Percentiles rank a stretch among this genome's conserved stretches.
phyloP scores from a whole-genome alignment of 1,139 yeast species.

The Hemisphaericaspora subhashii region DNA sequence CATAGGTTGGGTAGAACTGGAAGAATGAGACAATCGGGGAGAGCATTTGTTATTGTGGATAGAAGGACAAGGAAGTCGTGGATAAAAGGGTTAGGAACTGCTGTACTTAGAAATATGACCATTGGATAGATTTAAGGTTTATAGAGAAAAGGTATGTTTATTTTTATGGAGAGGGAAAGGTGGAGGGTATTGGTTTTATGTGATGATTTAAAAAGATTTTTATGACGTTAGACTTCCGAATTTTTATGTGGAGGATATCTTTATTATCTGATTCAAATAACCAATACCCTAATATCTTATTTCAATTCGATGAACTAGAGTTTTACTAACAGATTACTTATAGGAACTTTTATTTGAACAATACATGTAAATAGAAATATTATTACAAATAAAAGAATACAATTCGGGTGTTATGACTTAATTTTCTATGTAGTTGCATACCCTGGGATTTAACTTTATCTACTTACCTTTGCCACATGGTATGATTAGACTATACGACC shows the following conservation, averaged over 20 bases:
- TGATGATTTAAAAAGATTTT: conserved; percentile 32
- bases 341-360: too few relatives aligned
- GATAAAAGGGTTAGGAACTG: conserved; percentile 81
- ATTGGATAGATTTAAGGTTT: conserved; percentile 27
- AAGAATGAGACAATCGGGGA: conserved; percentile 83
- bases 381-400: neutral
- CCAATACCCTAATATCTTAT: neutral
- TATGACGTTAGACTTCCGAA: conserved; percentile 34
- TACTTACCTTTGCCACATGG: conserved; percentile 14
- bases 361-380: conserved; percentile 4
- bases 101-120: conserved; percentile 54
- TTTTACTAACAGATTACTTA: neutral
- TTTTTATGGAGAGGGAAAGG: neutral
- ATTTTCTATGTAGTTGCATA: neutral
- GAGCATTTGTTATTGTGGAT: conserved; percentile 75
- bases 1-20: conserved; percentile 96
- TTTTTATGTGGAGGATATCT: conserved; percentile 24
- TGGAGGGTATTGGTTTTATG: conserved; percentile 4
- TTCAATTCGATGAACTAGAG: too few relatives aligned
- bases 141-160: conserved; percentile 8
- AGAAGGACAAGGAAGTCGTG: conserved; percentile 69
- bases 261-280: conserved; percentile 21
- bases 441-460: conserved; percentile 21
- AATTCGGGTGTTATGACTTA: neutral
- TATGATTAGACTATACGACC: conserved; percentile 21